These are phyloP conservation scores for Monosporascus sp. DNA, from an alignment of 2,329 filamentous ascomycete species.

Conservation along the genomic window DNA sequence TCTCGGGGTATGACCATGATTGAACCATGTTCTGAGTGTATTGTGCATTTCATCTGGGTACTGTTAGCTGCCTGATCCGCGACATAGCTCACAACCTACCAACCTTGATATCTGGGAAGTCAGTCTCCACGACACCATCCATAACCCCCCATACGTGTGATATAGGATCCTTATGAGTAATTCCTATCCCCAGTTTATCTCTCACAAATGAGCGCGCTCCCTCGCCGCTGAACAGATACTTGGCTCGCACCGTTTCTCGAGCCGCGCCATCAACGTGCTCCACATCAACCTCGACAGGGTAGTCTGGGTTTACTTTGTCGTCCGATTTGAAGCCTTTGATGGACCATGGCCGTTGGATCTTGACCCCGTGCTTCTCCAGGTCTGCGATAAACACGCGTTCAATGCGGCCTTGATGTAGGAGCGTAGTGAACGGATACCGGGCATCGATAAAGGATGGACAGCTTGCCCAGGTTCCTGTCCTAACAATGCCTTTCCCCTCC, in stretches of 20 bases:
- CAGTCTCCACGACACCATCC: slow-evolving; percentile 65
- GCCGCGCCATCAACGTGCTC: slow-evolving; percentile 69
- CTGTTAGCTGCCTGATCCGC: slow-evolving; percentile 37
- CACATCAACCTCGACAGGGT: slow-evolving; percentile 75
- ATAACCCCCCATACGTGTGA: slow-evolving; percentile 73
- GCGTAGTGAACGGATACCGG: slow-evolving; percentile 64
- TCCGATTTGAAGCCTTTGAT: slow-evolving; percentile 58
- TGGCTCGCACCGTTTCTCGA: slow-evolving; percentile 61
- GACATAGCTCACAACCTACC: slow-evolving; percentile 6
- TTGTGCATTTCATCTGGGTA: slow-evolving; percentile 63
- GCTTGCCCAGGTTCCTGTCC: slow-evolving; percentile 75
- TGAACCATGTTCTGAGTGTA: slow-evolving; percentile 68
- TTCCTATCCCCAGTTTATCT: slow-evolving; percentile 60
- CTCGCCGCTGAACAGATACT: slow-evolving; percentile 68
- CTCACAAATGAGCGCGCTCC: slow-evolving; percentile 64
- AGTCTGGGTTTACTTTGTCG: slow-evolving; percentile 51
- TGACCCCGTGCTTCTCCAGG: slow-evolving; percentile 54
- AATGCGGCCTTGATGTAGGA: slow-evolving; percentile 67
- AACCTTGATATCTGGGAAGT: slow-evolving; percentile 74
- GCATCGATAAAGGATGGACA: slow-evolving; percentile 80
- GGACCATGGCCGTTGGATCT: slow-evolving; percentile 60
- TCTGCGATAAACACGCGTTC: slow-evolving; percentile 66
- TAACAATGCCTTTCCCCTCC: slow-evolving; percentile 52
- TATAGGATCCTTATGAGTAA: slow-evolving; percentile 66
- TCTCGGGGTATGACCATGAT: slow-evolving; percentile 78